These are phyloP conservation scores for Aspergillus flavus DNA, from an alignment of 2,329 filamentous ascomycete species.

Conservation along the genomic window DNA sequence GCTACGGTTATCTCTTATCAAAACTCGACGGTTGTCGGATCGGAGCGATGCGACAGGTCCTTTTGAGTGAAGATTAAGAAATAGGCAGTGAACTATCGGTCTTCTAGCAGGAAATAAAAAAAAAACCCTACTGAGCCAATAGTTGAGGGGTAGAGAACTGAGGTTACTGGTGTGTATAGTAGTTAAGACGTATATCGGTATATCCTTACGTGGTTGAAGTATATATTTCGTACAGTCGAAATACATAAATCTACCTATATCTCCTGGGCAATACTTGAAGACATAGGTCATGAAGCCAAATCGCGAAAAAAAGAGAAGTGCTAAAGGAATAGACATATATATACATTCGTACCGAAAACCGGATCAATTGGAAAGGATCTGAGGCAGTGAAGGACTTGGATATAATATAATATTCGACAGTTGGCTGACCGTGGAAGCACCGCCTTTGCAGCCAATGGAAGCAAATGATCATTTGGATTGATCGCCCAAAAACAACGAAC, in stretches of 20 bases:
- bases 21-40: background rate
- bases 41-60: background rate
- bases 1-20: constrained; percentile 5
- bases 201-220: background rate
- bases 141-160: background rate
- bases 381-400: background rate
- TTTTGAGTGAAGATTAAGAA: background rate
- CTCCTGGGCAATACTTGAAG: background rate
- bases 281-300: background rate
- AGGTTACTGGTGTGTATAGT: no score
- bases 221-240: background rate
- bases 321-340: no score
- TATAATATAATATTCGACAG: background rate
- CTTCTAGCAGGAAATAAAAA: background rate
- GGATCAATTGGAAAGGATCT: background rate
- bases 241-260: background rate
- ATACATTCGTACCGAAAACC: background rate
- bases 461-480: background rate
- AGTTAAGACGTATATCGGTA: no score
- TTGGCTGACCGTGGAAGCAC: background rate
- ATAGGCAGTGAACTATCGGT: background rate
- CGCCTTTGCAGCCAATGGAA: background rate
- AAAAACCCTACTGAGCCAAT: background rate
- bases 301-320: background rate
- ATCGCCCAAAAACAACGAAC: background rate